Conservation (phyloP, 192 early-diverging fungal genomes). For the Coemansia sp. region DNA sequence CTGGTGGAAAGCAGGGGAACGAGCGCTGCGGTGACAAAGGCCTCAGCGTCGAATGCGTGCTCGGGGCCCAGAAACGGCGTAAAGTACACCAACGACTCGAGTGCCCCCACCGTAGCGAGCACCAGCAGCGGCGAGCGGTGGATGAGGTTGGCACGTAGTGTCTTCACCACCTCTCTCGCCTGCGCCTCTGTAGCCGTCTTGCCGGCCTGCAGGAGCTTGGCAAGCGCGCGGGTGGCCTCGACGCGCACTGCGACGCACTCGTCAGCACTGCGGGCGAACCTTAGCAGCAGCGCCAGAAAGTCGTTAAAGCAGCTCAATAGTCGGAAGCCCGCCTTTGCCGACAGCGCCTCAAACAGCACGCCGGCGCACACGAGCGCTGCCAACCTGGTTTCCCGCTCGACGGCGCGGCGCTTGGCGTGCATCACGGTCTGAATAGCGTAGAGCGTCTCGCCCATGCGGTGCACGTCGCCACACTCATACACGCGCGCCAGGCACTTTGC, state of each 20-base stretch:
- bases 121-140: conserved; percentile 68
- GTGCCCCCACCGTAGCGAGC: conserved; percentile 14
- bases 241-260: conserved; percentile 62
- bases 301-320: conserved; percentile 54
- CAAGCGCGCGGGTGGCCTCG: conserved; percentile 69
- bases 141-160: conserved; percentile 59
- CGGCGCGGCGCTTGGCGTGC: conserved; percentile 1
- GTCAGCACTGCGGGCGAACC: conserved; percentile 9
- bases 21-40: conserved; percentile 6
- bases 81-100: conserved; percentile 24
- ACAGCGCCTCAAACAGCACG: conserved; percentile 72
- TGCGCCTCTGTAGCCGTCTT: conserved; percentile 68
- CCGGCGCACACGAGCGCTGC: conserved; percentile 78
- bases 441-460: conserved; percentile 34
- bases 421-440: conserved; percentile 31
- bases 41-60: conserved; percentile 20
- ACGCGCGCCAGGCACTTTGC: conserved; percentile 29
- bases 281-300: conserved; percentile 22
- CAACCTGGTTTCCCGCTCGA: conserved; percentile 11
- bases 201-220: conserved; percentile 66
- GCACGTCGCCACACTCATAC: conserved; percentile 40
- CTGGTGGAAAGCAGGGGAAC: conserved; percentile 22
- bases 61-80: conserved; percentile 18
- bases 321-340: conserved; percentile 39
- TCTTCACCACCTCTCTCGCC: conserved; percentile 72